Evolutionary conservation across 1,284 basidiomycete genomes (phyloP), one percentile per base, ranked within the genome.

Genomic region (Schizopora paradoxa): DNA sequence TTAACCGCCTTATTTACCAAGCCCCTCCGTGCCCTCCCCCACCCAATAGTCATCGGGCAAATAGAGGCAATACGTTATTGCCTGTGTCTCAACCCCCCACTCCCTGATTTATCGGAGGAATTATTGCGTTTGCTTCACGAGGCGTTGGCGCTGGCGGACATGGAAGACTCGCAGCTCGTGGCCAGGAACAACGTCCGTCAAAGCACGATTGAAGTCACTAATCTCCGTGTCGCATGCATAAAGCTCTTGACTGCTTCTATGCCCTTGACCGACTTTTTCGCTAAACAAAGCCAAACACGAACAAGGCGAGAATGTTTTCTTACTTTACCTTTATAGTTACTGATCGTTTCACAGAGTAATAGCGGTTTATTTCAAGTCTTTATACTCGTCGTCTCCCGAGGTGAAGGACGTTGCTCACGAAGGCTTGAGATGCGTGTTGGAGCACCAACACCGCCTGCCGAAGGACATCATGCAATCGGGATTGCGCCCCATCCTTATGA

Each of bases 61-160:
- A 94, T 99, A 48, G 96, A 99, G 60, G 93, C 93, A 8, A 83
- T 99, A 51, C 89, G 94, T 14, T 99, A 94, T 63, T 90, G 91
- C 60, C 76, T 95, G 49, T 85, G 79, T 55, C 71, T 89, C 27
- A 79, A 86, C 32, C 91, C 93, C 8, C 87, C 90, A 1, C 74
- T 97, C 27, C 83, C 92, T 1, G 91, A 94, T 57, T 74, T 92
- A 43, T 92, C 90, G 55, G 93, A 97, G 47, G 92, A 97, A 65
- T 79, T 99, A 37, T 76, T 94, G 48, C 86, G 96, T 25, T 77
- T 99, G 7, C 69, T 99, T 27, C 91, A 95, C 56, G 96, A 99
- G 64, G 91, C 93, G 0, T 73, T 99, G 19, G 97, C 92, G 0
- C 71, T 99, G 35, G 95, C 94, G 2, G 96, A 99, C 65, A 93